Evolutionary conservation across 768 basidiomycete species (phyloP), one percentile per base, ranked within the genome.

Genomic region (Macrolepiota fuliginosa): DNA sequence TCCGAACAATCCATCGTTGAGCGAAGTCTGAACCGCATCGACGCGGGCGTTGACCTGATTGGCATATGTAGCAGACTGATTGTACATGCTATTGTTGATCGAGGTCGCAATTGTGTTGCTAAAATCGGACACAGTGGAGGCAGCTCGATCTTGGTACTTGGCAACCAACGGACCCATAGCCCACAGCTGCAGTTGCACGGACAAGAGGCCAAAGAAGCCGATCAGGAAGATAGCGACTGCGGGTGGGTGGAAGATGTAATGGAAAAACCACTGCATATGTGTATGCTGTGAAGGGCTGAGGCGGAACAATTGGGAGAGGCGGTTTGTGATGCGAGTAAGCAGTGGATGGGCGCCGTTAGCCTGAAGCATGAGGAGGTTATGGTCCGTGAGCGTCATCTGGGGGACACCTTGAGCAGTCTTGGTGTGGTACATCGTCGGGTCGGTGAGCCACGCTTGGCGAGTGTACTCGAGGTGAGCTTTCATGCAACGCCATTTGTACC

Each of bases 221-320:
- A 98, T 92, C 63, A 95, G 83, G 71, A 99, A 87, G 70, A 95
- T 92, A 0, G 92, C 90, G 49, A 96, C 82, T 0, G 94, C 95
- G 1, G 93, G 91, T 2, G 94, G 86, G 69, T 98, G 92, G 73
- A 94, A 92, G 62, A 99, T 79, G 76, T 97, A 97, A 67, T 91
- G 83, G 68, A 91, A 79, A 74, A 96, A 93, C 93, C 94, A 99
- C 62, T 87, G 86, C 17, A 92, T 73, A 66, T 91, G 83, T 25
- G 81, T 83, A 67, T 92, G 84, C 62, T 89, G 81, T 39, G 80
- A 74, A 5, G 87, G 82, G 7, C 81, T 80, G 62, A 94, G 76
- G 46, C 73, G 82, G 35, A 93, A 69, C 53, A 74, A 70, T 4
- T 74, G 61, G 5, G 85, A 77, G 5, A 93, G 62, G 22, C 71